Conservation (phyloP, 306 rosid species). For the Pyrus betulifolia region DNA sequence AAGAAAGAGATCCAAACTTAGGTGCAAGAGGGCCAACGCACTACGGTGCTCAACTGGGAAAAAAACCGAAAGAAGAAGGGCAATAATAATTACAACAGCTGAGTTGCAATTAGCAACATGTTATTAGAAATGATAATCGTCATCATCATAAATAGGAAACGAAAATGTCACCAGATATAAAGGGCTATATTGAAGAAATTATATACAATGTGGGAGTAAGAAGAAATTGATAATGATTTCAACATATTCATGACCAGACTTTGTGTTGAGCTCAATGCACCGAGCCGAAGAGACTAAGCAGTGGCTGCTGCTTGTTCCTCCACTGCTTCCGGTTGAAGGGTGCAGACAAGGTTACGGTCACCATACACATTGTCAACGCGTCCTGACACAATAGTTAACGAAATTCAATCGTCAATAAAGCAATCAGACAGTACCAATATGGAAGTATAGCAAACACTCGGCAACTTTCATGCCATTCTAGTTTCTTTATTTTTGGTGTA, state of each 20-base stretch:
- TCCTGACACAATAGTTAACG: constrained; percentile 31
- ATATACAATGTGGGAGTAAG: constrained; percentile 20
- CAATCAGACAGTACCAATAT: neutral
- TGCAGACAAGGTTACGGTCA: constrained; percentile 96
- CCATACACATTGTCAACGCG: constrained; percentile 90
- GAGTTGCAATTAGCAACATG: constrained; percentile 26
- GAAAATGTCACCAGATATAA: constrained; percentile 24
- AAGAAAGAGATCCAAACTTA: neutral
- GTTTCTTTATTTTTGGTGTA: neutral
- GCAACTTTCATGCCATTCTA: neutral
- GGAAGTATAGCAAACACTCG: neutral
- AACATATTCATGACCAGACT: neutral
- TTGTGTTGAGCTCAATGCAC: constrained; percentile 1
- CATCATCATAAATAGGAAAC: constrained; percentile 14
- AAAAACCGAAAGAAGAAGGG: neutral
- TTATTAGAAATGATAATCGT: constrained; percentile 16
- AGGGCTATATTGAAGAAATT: constrained; percentile 11
- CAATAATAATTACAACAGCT: constrained; percentile 12
- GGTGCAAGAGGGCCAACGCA: neutral
- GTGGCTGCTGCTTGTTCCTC: constrained; percentile 94
- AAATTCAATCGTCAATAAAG: neutral
- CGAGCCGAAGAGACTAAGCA: constrained; percentile 38
- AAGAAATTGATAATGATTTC: neutral
- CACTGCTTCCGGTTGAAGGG: constrained; percentile 69
- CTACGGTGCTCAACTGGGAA: neutral